Conservation (phyloP, 169 alveolate genomes). For the Eimeria zaria region DNA sequence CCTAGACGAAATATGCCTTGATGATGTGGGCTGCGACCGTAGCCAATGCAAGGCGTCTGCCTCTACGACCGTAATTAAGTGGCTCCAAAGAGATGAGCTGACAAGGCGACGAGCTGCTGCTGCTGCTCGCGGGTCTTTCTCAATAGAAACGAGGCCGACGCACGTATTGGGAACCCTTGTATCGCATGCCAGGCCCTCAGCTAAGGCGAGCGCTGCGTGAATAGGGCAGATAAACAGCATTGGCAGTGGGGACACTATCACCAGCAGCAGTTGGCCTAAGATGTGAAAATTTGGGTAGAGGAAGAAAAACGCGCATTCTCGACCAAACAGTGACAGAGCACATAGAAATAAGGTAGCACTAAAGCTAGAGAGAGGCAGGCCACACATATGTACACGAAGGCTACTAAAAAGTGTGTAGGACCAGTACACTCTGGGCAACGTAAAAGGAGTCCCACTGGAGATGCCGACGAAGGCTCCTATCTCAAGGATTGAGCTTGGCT, state of each 20-base stretch:
- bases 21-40: not conserved
- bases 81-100: slow-evolving; percentile 53
- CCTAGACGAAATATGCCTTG: not conserved
- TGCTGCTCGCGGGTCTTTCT: slow-evolving; percentile 81
- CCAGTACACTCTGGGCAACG: not conserved
- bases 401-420: not conserved
- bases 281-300: not conserved
- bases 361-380: not conserved
- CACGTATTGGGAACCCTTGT: not conserved
- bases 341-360: not conserved
- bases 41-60: slow-evolving; percentile 75
- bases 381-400: not conserved
- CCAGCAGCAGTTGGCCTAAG: not conserved
- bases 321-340: not conserved
- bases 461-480: slow-evolving; percentile 85
- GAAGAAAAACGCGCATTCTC: not conserved
- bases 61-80: slow-evolving; percentile 34
- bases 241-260: not conserved
- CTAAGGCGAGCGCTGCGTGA: slow-evolving; percentile 81
- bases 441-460: slow-evolving; percentile 55
- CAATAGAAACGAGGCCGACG: slow-evolving; percentile 62
- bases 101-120: slow-evolving; percentile 52
- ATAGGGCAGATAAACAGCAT: slow-evolving; percentile 6
- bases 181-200: slow-evolving; percentile 75
- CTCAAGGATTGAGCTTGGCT: slow-evolving; percentile 83